These are phyloP conservation scores for Paragyromitra xinjiangensis DNA, from an alignment of 495 filamentous ascomycete species.

Conservation along the genomic window DNA sequence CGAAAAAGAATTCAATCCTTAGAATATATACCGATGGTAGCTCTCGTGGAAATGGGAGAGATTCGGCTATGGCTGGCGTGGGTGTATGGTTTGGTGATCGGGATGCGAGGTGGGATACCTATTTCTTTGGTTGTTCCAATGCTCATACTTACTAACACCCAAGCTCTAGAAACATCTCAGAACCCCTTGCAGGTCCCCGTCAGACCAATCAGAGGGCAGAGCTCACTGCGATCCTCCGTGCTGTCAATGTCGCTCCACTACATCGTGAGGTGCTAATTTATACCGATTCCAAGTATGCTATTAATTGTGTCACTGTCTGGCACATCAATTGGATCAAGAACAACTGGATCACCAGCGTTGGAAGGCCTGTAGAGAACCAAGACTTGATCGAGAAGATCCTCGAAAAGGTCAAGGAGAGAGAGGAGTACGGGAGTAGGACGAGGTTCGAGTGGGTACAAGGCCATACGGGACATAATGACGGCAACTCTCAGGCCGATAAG, in stretches of 20 bases:
- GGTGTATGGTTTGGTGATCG: conserved; percentile 70
- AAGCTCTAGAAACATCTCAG: conserved; percentile 79
- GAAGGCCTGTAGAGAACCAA: conserved; percentile 80
- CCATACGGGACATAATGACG: conserved; percentile 49
- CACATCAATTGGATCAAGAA: conserved; percentile 79
- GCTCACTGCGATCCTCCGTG: conserved; percentile 83
- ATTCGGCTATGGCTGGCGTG: conserved; percentile 77
- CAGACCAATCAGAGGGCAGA: conserved; percentile 98
- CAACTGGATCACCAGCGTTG: conserved; percentile 75
- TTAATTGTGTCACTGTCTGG: conserved; percentile 91
- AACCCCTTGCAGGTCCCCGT: conserved; percentile 73
- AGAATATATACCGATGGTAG: conserved; percentile 92
- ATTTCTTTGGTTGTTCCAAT: conserved; percentile 44
- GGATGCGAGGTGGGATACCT: conserved; percentile 52
- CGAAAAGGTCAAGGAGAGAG: conserved; percentile 74
- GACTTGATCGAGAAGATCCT: conserved; percentile 79
- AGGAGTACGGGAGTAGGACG: conserved; percentile 68
- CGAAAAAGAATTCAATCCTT: conserved; percentile 60
- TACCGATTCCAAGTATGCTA: conserved; percentile 86
- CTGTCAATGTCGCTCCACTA: conserved; percentile 75
- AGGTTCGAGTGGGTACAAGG: conserved; percentile 87
- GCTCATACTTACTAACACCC: conserved; percentile 53
- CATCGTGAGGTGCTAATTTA: conserved; percentile 70
- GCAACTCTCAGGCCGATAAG: conserved; percentile 66
- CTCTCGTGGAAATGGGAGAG: conserved; percentile 76